Conservation (phyloP, 164 flowering plant species). For the Vitis rupestris region DNA sequence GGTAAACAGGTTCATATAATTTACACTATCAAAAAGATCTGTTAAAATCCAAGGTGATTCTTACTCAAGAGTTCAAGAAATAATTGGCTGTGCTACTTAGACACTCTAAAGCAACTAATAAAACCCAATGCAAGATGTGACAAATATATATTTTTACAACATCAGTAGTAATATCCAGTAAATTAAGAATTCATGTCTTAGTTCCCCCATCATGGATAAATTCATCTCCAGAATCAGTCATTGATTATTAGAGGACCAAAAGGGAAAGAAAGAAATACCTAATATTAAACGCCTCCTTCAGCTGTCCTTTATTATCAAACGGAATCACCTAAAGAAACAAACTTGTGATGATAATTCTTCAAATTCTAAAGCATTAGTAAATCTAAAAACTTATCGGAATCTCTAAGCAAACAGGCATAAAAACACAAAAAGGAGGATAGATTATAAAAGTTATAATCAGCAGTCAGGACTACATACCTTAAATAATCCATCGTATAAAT, state of each 20-base stretch:
- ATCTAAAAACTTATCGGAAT: not conserved
- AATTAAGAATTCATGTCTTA: not conserved
- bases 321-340: constrained; percentile 79
- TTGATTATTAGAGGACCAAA: not conserved
- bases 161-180: not conserved
- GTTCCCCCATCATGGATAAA: not conserved
- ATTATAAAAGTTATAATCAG: not conserved
- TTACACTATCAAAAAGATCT: too few species aligned
- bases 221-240: not conserved
- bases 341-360: not conserved
- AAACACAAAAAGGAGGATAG: not conserved
- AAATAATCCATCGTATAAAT: constrained; percentile 96
- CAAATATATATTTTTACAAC: too few species aligned
- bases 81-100: too few species aligned
- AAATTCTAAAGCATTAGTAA: not conserved
- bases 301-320: constrained; percentile 92
- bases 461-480: constrained; percentile 50
- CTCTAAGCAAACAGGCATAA: not conserved
- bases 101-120: too few species aligned
- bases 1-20: too few species aligned
- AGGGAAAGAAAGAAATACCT: constrained; percentile 44
- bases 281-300: constrained; percentile 95
- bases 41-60: too few species aligned
- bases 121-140: constrained; percentile 1
- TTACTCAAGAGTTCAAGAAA: too few species aligned